These are phyloP conservation scores for Aspergillus brunneoviolaceus DNA, from an alignment of 2,329 filamentous ascomycete species.

Conservation along the genomic window DNA sequence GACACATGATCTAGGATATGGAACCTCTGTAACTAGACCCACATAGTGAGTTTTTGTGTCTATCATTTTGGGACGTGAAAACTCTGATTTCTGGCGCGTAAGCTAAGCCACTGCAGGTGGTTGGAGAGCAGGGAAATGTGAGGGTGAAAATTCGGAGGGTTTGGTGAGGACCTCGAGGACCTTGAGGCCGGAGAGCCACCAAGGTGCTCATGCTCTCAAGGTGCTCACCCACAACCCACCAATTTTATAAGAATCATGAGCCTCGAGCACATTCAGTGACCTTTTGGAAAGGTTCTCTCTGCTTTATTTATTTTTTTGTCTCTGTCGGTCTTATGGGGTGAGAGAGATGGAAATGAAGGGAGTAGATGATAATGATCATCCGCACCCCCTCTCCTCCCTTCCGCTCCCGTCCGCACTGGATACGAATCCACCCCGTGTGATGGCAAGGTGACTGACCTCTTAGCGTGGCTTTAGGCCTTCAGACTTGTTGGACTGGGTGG, in stretches of 20 bases:
- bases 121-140: not conserved
- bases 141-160: not conserved
- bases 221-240: slow-evolving; percentile 1
- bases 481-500: not conserved
- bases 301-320: not conserved
- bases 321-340: not conserved
- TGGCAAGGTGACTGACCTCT: not conserved
- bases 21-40: not conserved
- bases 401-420: not conserved
- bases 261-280: not conserved
- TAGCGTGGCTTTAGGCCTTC: not conserved
- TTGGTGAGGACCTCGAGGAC: not conserved
- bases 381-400: not conserved
- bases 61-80: not conserved
- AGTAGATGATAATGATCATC: not conserved
- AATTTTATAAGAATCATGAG: slow-evolving; percentile 3
- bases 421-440: not conserved
- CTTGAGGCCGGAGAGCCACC: slow-evolving; percentile 9
- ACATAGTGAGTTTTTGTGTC: not conserved
- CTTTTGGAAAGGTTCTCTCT: not conserved
- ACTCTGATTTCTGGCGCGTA: not conserved
- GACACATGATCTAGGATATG: not conserved
- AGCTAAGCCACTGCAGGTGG: not conserved
- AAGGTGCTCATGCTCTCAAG: slow-evolving; percentile 13
- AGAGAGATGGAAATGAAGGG: no score